Conservation (phyloP, 495 filamentous ascomycete genomes). For the Hypoxylon intermedium region DNA sequence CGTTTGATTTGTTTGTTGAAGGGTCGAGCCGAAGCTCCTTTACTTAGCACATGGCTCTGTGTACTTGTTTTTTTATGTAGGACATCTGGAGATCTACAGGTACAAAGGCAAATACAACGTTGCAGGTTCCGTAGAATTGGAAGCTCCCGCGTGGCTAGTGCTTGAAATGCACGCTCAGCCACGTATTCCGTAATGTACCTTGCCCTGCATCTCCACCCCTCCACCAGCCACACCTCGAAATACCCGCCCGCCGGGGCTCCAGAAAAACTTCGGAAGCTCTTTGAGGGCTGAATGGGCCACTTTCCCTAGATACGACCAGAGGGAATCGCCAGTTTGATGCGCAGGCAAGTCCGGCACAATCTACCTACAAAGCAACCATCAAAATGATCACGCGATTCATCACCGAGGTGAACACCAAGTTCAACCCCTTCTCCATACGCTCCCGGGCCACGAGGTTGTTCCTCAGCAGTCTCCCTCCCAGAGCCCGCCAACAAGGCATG, state of each 20-base stretch:
- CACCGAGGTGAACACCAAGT: constrained; percentile 78
- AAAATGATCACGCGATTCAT: constrained; percentile 90
- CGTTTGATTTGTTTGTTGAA: not conserved
- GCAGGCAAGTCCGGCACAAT: constrained; percentile 2
- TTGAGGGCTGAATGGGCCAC: too few species aligned
- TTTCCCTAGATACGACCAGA: not conserved
- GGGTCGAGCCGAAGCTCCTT: constrained; percentile 16
- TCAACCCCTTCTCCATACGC: constrained; percentile 86
- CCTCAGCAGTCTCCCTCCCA: constrained; percentile 83
- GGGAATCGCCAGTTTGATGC: constrained; percentile 10
- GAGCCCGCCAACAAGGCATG: constrained; percentile 74
- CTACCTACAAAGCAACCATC: constrained; percentile 9
- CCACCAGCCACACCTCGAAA: not conserved
- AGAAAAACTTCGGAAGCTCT: constrained; percentile 26
- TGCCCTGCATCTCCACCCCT: too few species aligned
- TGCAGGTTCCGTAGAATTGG: constrained; percentile 18
- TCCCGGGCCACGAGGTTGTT: constrained; percentile 84
- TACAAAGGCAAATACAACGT: constrained; percentile 20
- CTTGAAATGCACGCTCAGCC: constrained; percentile 1
- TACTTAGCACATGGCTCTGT: not conserved
- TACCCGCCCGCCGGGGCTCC: too few species aligned
- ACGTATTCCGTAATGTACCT: not conserved
- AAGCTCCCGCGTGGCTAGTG: constrained; percentile 13
- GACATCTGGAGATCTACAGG: constrained; percentile 9
- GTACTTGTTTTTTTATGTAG: not conserved